phyloP scores from a whole-genome alignment of 768 basidiomycete genomes.

The Mycena crocata region DNA sequence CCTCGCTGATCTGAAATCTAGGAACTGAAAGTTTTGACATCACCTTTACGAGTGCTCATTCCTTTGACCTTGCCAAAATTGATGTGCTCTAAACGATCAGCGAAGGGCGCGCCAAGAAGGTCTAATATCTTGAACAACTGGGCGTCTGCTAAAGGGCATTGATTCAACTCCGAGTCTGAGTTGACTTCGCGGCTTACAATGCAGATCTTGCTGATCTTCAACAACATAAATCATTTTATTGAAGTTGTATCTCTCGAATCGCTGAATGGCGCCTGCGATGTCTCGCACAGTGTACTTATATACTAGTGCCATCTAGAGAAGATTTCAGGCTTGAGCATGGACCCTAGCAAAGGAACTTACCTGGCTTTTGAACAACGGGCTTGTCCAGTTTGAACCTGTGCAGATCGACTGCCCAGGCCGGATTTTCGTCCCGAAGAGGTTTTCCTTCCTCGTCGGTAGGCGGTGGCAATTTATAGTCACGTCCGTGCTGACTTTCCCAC shows the following conservation, averaged over 20 bases:
- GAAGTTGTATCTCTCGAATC: constrained; percentile 75
- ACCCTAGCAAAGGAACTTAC: constrained; percentile 1
- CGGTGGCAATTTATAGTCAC: not conserved
- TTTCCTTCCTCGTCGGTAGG: constrained; percentile 3
- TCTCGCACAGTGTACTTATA: constrained; percentile 81
- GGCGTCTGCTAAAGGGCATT: not conserved
- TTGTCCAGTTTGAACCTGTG: constrained; percentile 45
- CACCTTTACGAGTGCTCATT: constrained; percentile 5
- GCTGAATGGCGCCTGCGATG: constrained; percentile 78
- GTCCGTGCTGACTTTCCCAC: not conserved
- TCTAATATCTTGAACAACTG: constrained; percentile 10
- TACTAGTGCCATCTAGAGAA: constrained; percentile 52
- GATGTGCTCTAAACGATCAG: not conserved
- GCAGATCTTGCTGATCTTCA: constrained; percentile 41
- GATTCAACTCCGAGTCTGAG: too few species aligned
- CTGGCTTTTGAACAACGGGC: constrained; percentile 51
- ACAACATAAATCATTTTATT: constrained; percentile 70
- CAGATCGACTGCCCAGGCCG: constrained; percentile 4
- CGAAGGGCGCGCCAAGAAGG: not conserved
- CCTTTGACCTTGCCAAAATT: constrained; percentile 9
- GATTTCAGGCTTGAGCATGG: not conserved
- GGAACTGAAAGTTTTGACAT: constrained; percentile 2
- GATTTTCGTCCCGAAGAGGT: not conserved
- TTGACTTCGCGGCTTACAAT: not conserved
- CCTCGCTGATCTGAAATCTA: constrained; percentile 2